Evolutionary conservation across 768 basidiomycete genomes (phyloP).

Genomic region (Russula virescens): DNA sequence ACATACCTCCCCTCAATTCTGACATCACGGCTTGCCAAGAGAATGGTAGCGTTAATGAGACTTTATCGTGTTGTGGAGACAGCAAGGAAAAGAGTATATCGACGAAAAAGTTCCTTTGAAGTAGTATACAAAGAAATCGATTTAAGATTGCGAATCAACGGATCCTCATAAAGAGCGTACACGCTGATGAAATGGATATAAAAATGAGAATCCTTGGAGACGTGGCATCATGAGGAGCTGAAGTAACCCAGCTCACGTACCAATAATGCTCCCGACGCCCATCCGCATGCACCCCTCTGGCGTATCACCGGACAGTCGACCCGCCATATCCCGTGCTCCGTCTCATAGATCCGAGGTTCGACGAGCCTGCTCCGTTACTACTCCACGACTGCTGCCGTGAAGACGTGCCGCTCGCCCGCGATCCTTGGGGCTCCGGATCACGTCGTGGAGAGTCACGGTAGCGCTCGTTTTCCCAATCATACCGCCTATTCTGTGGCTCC

Average conservation of each 20-base stretch:
- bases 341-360: slow-evolving; percentile 65
- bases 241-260: not conserved
- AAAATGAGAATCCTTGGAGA: not conserved
- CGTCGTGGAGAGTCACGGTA: not conserved
- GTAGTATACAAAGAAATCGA: not conserved
- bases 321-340: slow-evolving; percentile 77
- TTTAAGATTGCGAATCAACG: not conserved
- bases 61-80: not conserved
- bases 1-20: not conserved
- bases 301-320: slow-evolving; percentile 57
- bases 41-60: not conserved
- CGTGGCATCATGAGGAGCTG: not conserved
- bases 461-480: slow-evolving; percentile 57
- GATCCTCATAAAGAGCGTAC: not conserved
- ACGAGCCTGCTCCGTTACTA: slow-evolving; percentile 57
- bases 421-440: slow-evolving; percentile 30
- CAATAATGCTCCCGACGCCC: not conserved
- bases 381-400: slow-evolving; percentile 9
- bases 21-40: not conserved
- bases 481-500: slow-evolving; percentile 33
- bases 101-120: not conserved
- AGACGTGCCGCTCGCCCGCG: slow-evolving; percentile 16
- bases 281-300: not conserved
- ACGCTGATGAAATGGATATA: not conserved
- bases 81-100: not conserved